phyloP scores from a whole-genome alignment of 129 eudicot genomes.

The sunflower (Helianthus annuus) region DNA sequence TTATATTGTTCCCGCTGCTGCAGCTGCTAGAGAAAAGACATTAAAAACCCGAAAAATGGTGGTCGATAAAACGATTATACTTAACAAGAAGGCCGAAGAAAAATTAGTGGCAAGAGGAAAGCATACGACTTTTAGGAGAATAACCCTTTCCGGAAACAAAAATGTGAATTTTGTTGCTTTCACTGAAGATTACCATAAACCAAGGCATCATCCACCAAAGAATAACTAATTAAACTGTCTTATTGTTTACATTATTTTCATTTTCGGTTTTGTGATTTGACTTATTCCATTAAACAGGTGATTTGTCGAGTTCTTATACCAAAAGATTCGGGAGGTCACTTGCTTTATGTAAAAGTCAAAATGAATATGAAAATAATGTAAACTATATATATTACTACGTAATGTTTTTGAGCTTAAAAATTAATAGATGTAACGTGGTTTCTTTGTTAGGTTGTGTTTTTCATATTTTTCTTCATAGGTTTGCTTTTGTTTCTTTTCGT shows the following conservation, averaged over 20 bases:
- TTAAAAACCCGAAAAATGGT: constrained; percentile 39
- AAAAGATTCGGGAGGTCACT: constrained; percentile 17
- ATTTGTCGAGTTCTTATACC: neutral
- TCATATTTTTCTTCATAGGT: constrained; percentile 18
- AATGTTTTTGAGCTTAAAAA: constrained; percentile 11
- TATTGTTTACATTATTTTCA: constrained; percentile 17
- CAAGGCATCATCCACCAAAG: constrained; percentile 80
- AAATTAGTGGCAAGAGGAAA: constrained; percentile 18
- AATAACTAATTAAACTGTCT: constrained; percentile 50
- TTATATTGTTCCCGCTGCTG: constrained; percentile 24
- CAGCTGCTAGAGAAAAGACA: constrained; percentile 37
- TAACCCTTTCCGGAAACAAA: constrained; percentile 27
- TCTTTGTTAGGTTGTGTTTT: constrained; percentile 18
- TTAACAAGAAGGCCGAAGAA: constrained; percentile 1
- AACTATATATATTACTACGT: constrained; percentile 16
- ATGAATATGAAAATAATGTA: constrained; percentile 31
- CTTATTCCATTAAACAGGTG: constrained; percentile 28
- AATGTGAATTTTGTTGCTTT: constrained; percentile 58
- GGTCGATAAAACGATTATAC: constrained; percentile 4
- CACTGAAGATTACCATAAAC: constrained; percentile 64
- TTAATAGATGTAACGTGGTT: neutral
- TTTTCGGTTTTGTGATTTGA: constrained; percentile 28
- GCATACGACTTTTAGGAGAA: constrained; percentile 18
- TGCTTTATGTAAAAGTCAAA: constrained; percentile 29
- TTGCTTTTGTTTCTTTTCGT: constrained; percentile 13